Evolutionary conservation across 805 yeast genomes (phyloP), one percentile per base, ranked within the genome.

Genomic region (Candida tammaniensis): DNA sequence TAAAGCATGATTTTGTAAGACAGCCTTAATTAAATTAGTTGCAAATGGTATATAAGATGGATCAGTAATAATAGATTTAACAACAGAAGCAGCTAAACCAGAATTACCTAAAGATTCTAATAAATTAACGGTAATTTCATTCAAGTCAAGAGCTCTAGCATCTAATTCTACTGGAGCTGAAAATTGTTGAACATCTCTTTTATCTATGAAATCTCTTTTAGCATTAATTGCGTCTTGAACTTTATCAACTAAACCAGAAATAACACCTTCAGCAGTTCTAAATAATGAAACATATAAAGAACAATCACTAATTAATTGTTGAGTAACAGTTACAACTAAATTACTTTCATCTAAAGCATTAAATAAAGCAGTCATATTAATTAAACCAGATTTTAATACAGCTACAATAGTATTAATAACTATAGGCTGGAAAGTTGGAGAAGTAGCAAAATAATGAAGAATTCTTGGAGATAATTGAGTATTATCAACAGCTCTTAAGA

Each of bases 1-100:
- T 31, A 66, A 48, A 16, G 66, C 59, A 24, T 59, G 49, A 31
- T 43, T 47, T 9, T 42, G 43, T 34, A 64, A 45, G 15, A 64
- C 55, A n/a, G 54, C 49, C 31, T 45, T 43, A 33, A 64, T 42
- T 42, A 66, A 62, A 22, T 54, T 52, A 8, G 42, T 55, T n/a
- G 59, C 70, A 40, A 64, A 66, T 26, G 61, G 55, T 35, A 62
- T 42, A 48, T 61, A 66, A 17, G 43, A 30, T 17, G 58, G 20
- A 46, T 65, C 70, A n/a, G 68, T 61, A 36, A 65, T 50, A 17
- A 64, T 58, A 24, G 66, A 46, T 46, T 54, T 52, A 33, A 66
- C 65, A 9, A 66, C 68, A 17, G 61, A 57, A 16, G 59, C 39
- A 6, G 64, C 70, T 39, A 66, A 61, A n/a, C 72, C 72, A 11